phyloP scores from a whole-genome alignment of 1,139 yeast genomes.

The Kodamaea ohmeri region DNA sequence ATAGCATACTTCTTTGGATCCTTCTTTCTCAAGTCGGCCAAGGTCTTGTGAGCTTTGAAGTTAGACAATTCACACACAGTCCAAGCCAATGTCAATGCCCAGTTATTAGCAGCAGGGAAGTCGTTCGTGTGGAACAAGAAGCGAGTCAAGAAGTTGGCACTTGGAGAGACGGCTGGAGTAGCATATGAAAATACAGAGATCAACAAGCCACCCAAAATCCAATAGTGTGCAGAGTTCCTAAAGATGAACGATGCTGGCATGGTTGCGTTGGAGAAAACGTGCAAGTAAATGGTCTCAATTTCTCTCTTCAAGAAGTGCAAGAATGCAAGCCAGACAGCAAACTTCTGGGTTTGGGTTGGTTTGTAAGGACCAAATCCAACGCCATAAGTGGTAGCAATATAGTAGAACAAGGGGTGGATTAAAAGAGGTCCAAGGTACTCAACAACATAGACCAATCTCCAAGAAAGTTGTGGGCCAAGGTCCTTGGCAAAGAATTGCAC shows the following conservation, averaged over 20 bases:
- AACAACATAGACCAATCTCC: conserved; percentile 83
- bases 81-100: conserved; percentile 51
- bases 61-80: conserved; percentile 68
- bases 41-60: conserved; percentile 61
- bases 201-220: conserved; percentile 76
- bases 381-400: conserved; percentile 25
- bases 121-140: conserved; percentile 26
- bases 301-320: conserved; percentile 87
- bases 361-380: conserved; percentile 16
- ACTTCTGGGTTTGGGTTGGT: conserved; percentile 52
- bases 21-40: conserved; percentile 54
- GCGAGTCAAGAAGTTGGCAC: conserved; percentile 8
- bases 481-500: conserved; percentile 63
- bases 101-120: conserved; percentile 23
- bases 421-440: conserved; percentile 90
- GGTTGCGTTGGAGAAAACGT: conserved; percentile 80
- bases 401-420: conserved; percentile 71
- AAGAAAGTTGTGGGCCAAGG: conserved; percentile 87
- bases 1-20: conserved; percentile 41
- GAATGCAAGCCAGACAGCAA: conserved; percentile 54
- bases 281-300: conserved; percentile 79
- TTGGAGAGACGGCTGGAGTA: conserved; percentile 42
- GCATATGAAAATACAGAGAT: conserved; percentile 67
- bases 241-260: conserved; percentile 89
- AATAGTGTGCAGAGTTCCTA: conserved; percentile 87